A percentile compares a stretch with the other conserved stretches of the same genome.
Conservation (phyloP, 495 filamentous ascomycete species). For the Saxophila tyrrhenica region DNA sequence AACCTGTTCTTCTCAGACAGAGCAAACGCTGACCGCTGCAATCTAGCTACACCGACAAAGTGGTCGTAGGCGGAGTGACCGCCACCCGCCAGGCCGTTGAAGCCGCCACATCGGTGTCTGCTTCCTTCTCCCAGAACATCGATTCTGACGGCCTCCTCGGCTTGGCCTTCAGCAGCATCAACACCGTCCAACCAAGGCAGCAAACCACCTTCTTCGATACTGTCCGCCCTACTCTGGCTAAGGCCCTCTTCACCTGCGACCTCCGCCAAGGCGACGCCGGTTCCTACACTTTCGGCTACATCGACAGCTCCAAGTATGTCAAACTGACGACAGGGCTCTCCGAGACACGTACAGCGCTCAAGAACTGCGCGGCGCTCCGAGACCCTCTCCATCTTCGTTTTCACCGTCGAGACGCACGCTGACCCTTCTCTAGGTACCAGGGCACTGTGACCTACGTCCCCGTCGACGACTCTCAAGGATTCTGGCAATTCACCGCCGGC, state of each 20-base stretch:
- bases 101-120: constrained; percentile 49
- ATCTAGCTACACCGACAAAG: constrained; percentile 50
- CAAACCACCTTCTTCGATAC: constrained; percentile 28
- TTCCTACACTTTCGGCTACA: constrained; percentile 50
- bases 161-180: constrained; percentile 58
- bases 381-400: constrained; percentile 77
- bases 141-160: constrained; percentile 57
- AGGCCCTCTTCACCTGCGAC: constrained; percentile 57
- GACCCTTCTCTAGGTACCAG: constrained; percentile 44
- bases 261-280: constrained; percentile 54
- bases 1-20: too few species aligned
- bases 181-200: constrained; percentile 49
- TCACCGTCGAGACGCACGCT: constrained; percentile 57
- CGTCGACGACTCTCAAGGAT: constrained; percentile 51
- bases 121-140: constrained; percentile 45
- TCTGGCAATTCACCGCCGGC: constrained; percentile 51
- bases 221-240: constrained; percentile 44
- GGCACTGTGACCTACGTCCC: constrained; percentile 49
- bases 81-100: constrained; percentile 58
- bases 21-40: too few species aligned
- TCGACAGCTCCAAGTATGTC: constrained; percentile 50
- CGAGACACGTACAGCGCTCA: too few species aligned
- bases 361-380: constrained; percentile 65
- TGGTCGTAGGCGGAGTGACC: constrained; percentile 54
- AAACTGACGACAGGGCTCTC: too few species aligned